Evolutionary conservation across 352 stramenopile species (phyloP).

Genomic region (Peronospora farinosa): DNA sequence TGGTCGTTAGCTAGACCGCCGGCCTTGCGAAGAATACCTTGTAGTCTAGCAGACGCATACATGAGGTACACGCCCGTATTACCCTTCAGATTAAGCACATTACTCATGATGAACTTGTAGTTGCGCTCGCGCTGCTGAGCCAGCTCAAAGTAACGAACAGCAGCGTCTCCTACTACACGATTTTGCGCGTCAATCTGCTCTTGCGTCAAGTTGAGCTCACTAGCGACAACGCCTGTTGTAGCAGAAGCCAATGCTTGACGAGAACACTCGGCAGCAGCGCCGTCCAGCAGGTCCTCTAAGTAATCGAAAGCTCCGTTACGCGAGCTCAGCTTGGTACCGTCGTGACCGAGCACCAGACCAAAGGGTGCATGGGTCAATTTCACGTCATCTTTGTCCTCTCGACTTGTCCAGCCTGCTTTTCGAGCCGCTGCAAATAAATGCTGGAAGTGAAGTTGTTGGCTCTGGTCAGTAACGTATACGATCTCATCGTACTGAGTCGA

Average conservation of each 20-base stretch:
- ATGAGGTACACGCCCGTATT: conserved; percentile 83
- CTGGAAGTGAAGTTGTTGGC: conserved; percentile 73
- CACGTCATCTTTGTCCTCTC: conserved; percentile 30
- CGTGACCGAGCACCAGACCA: conserved; percentile 68
- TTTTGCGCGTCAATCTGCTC: conserved; percentile 33
- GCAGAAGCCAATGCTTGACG: conserved; percentile 45
- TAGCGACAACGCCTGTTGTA: conserved; percentile 22
- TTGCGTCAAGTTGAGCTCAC: conserved; percentile 22
- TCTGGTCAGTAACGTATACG: conserved; percentile 78
- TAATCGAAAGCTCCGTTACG: conserved; percentile 77
- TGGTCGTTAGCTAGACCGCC: conserved; percentile 20
- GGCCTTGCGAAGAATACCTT: conserved; percentile 67
- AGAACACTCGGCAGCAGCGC: conserved; percentile 53
- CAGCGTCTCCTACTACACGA: conserved; percentile 58
- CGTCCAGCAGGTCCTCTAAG: conserved; percentile 66
- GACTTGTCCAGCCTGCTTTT: conserved; percentile 43
- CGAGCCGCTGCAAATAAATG: conserved; percentile 64
- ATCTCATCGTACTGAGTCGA: conserved; percentile 66
- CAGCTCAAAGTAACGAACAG: conserved; percentile 80
- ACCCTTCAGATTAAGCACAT: conserved; percentile 73
- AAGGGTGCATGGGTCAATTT: conserved; percentile 68
- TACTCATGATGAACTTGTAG: conserved; percentile 84
- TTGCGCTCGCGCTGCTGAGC: conserved; percentile 77
- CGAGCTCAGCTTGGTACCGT: conserved; percentile 78
- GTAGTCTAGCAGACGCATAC: conserved; percentile 68